Conservation (phyloP, 2,329 filamentous ascomycete genomes). For the Phoma sp. region DNA sequence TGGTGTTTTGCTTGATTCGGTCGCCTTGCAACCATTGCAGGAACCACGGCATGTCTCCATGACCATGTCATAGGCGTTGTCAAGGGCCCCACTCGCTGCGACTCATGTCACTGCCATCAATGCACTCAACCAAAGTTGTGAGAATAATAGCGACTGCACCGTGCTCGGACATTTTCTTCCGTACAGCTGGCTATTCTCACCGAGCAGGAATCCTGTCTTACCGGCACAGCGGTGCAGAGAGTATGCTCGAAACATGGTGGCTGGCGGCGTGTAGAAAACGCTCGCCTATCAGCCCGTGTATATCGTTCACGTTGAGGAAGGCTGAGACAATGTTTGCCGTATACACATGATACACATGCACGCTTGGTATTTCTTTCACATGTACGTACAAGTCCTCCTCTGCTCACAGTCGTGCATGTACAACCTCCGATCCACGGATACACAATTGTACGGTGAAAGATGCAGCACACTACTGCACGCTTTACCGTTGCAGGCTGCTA, state of each 20-base stretch:
- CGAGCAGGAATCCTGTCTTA: not conserved
- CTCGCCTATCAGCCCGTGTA: conserved; percentile 6
- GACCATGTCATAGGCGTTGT: conserved; percentile 4
- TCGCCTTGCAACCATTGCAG: conserved; percentile 4
- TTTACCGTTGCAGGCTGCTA: conserved; percentile 11
- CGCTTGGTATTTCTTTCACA: not conserved
- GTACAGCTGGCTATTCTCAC: no score
- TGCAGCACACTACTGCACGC: conserved; percentile 14
- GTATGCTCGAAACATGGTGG: conserved; percentile 1
- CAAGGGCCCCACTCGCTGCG: conserved; percentile 14
- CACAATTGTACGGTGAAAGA: conserved; percentile 18
- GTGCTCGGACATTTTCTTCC: conserved; percentile 1
- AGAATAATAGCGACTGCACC: not conserved
- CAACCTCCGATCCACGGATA: not conserved
- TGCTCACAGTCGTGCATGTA: not conserved
- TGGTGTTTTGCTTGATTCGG: conserved; percentile 2
- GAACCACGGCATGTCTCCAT: conserved; percentile 5
- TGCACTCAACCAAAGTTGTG: conserved; percentile 12
- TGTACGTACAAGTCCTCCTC: not conserved
- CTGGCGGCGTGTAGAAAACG: not conserved
- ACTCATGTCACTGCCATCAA: conserved; percentile 16
- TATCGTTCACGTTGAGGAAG: conserved; percentile 6
- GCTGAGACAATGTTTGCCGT: conserved; percentile 3
- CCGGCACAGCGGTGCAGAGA: not conserved
- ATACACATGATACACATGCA: not conserved